Evolutionary conservation across 768 basidiomycete species (phyloP).

Genomic region (Leccinellum albellum): DNA sequence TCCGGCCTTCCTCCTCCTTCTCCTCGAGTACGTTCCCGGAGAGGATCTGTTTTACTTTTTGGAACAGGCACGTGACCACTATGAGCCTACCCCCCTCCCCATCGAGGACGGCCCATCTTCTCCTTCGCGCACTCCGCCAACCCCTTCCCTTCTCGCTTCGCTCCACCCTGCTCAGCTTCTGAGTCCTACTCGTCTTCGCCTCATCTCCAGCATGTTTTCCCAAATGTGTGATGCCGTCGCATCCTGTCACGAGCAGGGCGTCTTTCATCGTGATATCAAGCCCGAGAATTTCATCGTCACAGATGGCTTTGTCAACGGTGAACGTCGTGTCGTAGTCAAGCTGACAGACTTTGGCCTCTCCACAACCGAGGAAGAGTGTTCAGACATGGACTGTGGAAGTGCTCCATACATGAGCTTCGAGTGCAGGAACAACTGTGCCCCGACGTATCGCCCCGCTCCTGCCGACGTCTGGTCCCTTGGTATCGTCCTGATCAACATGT

Average conservation of each 20-base stretch:
- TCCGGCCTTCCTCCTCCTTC: constrained; percentile 81
- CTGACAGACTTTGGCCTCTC: constrained; percentile 95
- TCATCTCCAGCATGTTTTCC: constrained; percentile 95
- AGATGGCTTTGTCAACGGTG: constrained; percentile 64
- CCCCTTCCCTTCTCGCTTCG: constrained; percentile 86
- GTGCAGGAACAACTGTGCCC: constrained; percentile 95
- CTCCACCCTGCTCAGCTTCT: constrained; percentile 77
- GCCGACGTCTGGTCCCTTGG: constrained; percentile 99
- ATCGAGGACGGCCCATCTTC: constrained; percentile 15
- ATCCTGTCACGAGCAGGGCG: constrained; percentile 84
- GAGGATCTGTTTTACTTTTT: constrained; percentile 98
- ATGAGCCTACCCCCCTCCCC: constrained; percentile 46
- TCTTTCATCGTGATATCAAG: constrained; percentile 98
- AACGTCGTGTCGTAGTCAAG: constrained; percentile 92
- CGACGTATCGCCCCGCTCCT: constrained; percentile 89
- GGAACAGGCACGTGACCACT: constrained; percentile 90
- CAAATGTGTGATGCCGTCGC: constrained; percentile 99
- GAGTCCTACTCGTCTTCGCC: constrained; percentile 79
- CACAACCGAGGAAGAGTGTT: constrained; percentile 81
- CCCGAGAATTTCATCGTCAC: constrained; percentile 98
- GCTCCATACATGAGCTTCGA: constrained; percentile 99
- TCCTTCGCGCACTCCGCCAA: constrained; percentile 77
- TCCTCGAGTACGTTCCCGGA: constrained; percentile 94
- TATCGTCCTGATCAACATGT: constrained; percentile 99
- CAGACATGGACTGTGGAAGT: constrained; percentile 98